Base-by-base conservation (phyloP, 345 rosid species). In the Acer yangbiense region DNA sequence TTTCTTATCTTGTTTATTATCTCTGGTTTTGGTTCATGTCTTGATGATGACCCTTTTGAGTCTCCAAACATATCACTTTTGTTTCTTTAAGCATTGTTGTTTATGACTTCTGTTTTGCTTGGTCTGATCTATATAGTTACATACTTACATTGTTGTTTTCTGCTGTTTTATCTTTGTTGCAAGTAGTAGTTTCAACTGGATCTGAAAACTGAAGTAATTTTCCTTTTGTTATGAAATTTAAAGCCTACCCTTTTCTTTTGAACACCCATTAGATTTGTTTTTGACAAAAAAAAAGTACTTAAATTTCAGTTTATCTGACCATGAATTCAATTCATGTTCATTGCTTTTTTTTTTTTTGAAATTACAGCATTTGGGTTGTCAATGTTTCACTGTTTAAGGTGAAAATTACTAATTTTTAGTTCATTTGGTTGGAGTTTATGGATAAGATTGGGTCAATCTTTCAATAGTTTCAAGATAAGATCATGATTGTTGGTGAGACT, bases 121-220 rank as follows among this genome's bases (percentile, higher is more conserved):
- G 41, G 39, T 75, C 18, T 67, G 65, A 54, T 50, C 27, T 63
- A 23, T 9, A 14, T 43, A 8, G 55, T 44, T 62, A 18, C 74
- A 14, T 43, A 8, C 41, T 44, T 62, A 18, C 74, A 71, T 66
- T 76, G 21, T 48, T 27, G 1, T 67, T 25, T 13, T 60, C 7
- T 29, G 50, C 17, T n/a, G 1, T 29, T 43, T 3, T 43, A 20
- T 32, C 52, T 65, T 52, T 48, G 8, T 39, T 72, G 18, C 43
- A 25, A 68, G 54, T 57, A 68, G 54, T 57, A 12, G 66, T 50
- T 73, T 79, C 60, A 8, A n/a, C 70, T 83, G 73, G 87, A 85
- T 87, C 90, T 81, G 86, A 73, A 39, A 85, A 85, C 90, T 81
- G 86, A 73, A 39, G 68, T 39, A 67, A 46, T 68, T 50, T 6